Conservation (phyloP, 768 basidiomycete genomes). For the Mycena crocata region DNA sequence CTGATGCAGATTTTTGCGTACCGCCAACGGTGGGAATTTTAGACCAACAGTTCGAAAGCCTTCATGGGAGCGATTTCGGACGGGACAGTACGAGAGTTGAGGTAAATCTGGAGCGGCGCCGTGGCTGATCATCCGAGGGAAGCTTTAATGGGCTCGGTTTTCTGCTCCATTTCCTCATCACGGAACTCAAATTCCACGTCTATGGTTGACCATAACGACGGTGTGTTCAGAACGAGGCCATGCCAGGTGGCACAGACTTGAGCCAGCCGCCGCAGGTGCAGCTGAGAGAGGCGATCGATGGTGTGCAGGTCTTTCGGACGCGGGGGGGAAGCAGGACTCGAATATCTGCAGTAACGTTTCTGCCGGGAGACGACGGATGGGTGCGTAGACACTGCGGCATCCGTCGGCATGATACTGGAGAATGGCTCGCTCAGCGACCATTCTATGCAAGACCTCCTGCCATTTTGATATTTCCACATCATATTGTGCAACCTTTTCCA, state of each 20-base stretch:
- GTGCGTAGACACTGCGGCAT: conserved; percentile 1
- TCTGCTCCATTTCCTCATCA: neutral
- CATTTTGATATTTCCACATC: conserved; percentile 5
- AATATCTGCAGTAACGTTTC: conserved; percentile 10
- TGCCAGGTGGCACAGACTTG: conserved; percentile 5
- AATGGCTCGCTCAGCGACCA: neutral
- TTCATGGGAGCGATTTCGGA: neutral
- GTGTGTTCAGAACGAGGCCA: neutral
- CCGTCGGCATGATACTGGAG: conserved; percentile 5
- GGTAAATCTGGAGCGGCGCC: neutral
- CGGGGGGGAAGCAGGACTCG: neutral
- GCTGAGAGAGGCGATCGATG: neutral
- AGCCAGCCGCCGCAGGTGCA: neutral
- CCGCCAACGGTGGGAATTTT: conserved; percentile 2
- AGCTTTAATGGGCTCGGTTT: neutral
- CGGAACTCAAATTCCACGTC: neutral
- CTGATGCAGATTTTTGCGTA: neutral
- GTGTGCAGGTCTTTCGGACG: neutral
- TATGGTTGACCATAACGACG: neutral
- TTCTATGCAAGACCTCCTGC: neutral
- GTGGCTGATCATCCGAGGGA: neutral
- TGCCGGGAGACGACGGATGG: conserved; percentile 1
- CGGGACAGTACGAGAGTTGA: neutral
- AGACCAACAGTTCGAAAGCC: neutral
- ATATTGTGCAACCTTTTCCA: neutral